These are phyloP conservation scores for Talaromyces sp. DNA, from an alignment of 2,329 filamentous ascomycete species.

Conservation along the genomic window DNA sequence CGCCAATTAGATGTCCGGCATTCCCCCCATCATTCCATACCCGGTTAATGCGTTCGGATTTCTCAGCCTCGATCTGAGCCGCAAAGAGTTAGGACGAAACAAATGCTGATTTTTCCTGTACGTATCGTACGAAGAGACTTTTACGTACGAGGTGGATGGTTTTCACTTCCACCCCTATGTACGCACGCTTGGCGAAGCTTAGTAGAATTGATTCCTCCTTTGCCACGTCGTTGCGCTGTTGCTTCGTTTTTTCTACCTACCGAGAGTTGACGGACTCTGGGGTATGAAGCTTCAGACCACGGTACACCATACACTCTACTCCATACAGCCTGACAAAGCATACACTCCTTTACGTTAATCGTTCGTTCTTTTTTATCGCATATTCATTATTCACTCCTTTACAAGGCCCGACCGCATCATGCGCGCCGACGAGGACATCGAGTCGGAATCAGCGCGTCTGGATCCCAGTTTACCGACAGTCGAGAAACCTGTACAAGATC, in stretches of 20 bases:
- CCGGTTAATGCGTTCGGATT: neutral
- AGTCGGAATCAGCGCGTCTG: constrained; percentile 1
- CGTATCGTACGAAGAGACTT: neutral
- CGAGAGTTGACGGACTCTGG: no score
- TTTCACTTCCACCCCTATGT: neutral
- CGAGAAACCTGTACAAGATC: constrained; percentile 53
- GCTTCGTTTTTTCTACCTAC: no score
- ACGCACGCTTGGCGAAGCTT: no score
- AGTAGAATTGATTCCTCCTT: no score
- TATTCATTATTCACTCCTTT: neutral
- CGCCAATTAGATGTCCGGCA: no score
- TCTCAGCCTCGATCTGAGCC: constrained; percentile 2
- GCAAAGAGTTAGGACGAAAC: neutral
- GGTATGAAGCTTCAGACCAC: no score
- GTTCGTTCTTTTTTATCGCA: neutral
- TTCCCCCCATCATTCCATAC: neutral
- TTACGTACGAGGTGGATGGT: neutral
- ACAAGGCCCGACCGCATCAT: neutral
- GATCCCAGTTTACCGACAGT: constrained; percentile 65
- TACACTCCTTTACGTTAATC: neutral
- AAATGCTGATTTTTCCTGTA: no score
- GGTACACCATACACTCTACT: no score
- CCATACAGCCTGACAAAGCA: no score
- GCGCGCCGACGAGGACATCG: constrained; percentile 4
- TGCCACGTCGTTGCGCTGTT: no score